Conservation (phyloP, 1,284 basidiomycete species). For the Anthracocystis setariae region DNA sequence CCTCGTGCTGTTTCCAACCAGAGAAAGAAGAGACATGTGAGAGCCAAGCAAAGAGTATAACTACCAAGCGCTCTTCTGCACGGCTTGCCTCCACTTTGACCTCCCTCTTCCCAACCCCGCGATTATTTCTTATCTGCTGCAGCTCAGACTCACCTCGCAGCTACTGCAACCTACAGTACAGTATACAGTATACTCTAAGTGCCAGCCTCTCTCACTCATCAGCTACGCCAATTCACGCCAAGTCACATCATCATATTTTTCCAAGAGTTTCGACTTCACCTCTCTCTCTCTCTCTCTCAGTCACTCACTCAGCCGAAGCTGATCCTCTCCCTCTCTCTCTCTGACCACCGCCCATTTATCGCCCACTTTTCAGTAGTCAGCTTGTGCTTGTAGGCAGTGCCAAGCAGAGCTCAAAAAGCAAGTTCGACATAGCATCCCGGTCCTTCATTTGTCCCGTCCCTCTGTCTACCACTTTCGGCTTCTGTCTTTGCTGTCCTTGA, state of each 20-base stretch:
- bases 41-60: no score
- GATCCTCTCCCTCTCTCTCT: not conserved
- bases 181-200: no score
- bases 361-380: not conserved
- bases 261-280: not conserved
- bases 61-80: no score
- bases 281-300: not conserved
- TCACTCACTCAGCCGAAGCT: not conserved
- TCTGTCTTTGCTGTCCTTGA: not conserved
- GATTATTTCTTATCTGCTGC: not conserved
- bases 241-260: not conserved
- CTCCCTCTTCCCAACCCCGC: no score
- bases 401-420: not conserved
- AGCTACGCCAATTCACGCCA: not conserved
- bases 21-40: no score
- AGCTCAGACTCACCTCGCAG: not conserved
- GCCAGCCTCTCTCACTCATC: not conserved
- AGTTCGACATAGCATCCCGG: not conserved
- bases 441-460: not conserved
- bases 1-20: no score
- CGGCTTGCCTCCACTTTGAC: no score
- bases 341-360: not conserved
- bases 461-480: not conserved
- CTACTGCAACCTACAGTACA: no score
- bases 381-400: no score